Percentiles rank a stretch among this genome's conserved stretches.
These are phyloP conservation scores for Thamnidium elegans DNA, from an alignment of 192 early-diverging fungal species.

Conservation along the genomic window DNA sequence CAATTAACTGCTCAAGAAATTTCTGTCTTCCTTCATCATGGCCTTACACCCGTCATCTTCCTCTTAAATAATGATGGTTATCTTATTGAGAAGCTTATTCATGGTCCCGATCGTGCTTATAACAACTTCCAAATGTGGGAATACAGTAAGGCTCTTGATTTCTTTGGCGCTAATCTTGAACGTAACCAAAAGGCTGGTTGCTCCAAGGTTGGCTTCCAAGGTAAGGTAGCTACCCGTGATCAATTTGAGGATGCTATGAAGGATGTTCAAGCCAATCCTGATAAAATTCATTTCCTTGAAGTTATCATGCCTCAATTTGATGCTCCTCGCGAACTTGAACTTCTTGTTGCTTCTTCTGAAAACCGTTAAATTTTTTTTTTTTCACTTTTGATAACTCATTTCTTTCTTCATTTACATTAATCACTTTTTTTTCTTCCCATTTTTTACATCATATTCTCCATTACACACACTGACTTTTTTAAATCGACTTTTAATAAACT, in stretches of 20 bases:
- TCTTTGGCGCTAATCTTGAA: constrained; percentile 35
- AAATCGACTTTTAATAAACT: too few species aligned
- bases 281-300: constrained; percentile 47
- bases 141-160: constrained; percentile 45
- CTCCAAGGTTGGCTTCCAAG: constrained; percentile 33
- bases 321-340: constrained; percentile 41
- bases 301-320: constrained; percentile 45
- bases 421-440: too few species aligned
- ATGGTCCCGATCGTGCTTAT: constrained; percentile 41
- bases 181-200: constrained; percentile 20
- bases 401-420: neutral
- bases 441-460: too few species aligned
- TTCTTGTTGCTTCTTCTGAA: constrained; percentile 19
- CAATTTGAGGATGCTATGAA: constrained; percentile 41
- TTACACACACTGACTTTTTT: too few species aligned
- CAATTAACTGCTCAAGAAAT: constrained; percentile 50
- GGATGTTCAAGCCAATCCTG: constrained; percentile 22
- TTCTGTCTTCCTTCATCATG: constrained; percentile 46
- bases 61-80: constrained; percentile 54
- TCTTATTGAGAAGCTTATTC: constrained; percentile 47
- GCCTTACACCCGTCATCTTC: constrained; percentile 45
- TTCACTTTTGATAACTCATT: neutral
- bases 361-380: constrained; percentile 21
- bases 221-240: constrained; percentile 22
- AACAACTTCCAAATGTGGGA: constrained; percentile 50